phyloP scores from a whole-genome alignment of 441 rosid species.

The Gossypium aridum region DNA sequence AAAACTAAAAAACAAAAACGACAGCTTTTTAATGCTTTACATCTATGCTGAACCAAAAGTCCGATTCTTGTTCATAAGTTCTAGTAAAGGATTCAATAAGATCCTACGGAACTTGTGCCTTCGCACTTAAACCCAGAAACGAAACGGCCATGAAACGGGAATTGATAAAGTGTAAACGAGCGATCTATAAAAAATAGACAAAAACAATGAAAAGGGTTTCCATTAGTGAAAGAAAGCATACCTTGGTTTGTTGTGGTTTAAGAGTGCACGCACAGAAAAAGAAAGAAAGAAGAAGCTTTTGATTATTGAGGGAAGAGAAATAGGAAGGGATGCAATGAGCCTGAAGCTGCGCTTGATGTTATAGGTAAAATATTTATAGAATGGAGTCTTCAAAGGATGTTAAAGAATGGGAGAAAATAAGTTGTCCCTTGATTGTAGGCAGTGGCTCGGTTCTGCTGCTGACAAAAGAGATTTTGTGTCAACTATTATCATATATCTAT shows the following conservation, averaged over 20 bases:
- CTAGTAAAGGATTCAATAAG: not conserved
- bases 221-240: slow-evolving; percentile 1
- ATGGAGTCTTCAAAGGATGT: not conserved
- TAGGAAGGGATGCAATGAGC: slow-evolving; percentile 3
- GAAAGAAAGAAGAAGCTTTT: not conserved
- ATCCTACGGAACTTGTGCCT: not conserved
- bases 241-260: slow-evolving; percentile 24
- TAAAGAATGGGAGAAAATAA: not conserved
- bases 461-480: not conserved
- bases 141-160: not conserved
- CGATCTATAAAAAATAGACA: not conserved
- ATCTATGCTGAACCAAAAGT: not conserved
- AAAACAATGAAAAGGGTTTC: not conserved
- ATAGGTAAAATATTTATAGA: not conserved
- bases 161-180: not conserved
- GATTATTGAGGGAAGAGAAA: not conserved
- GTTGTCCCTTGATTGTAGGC: not conserved
- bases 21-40: not conserved
- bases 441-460: not conserved
- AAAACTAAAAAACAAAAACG: not conserved
- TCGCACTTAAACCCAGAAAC: slow-evolving; percentile 11
- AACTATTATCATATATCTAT: not conserved
- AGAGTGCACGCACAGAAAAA: not conserved
- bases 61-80: not conserved
- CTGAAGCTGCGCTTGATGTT: slow-evolving; percentile 2